Base-by-base conservation (phyloP, 2,329 filamentous ascomycete genomes). In the Aspergillus puulaauensis region DNA sequence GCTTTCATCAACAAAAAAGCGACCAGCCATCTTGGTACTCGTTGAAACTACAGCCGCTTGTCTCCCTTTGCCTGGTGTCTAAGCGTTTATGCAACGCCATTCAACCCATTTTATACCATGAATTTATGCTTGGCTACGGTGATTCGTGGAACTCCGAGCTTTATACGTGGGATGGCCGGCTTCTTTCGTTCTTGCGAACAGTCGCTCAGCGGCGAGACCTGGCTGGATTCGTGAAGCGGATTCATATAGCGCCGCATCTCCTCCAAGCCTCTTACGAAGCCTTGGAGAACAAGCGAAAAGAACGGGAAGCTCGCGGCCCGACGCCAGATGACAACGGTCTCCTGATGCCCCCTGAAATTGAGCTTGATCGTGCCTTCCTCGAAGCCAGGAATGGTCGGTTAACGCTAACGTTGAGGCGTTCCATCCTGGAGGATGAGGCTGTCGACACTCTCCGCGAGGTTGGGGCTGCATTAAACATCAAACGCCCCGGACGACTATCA, bases 111-210 rank as follows among this genome's bases (percentile, higher is more conserved):
- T 58, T 68, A 6, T 62, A 67, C 52, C 62, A 63, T 37, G 62
- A 64, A 33, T 69, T 69, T 24, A 54, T 63, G 52, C 64, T 60
- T 21, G 65, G 64, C 8, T 68, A 65, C 21, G 64, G 63, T 46
- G 53, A 65, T 47, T 66, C 65, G 2, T 67, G 64, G 61, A 41
- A 33, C 11, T 67, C 64, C 21, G 31, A 24, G 3, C 7, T 52
- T 2, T 68, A 62, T 48, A 59, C 56, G 3, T 68, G 61, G 64
- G 53, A 59, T 17, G 41, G 61, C 33, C 60, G 66, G 31, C 64
- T 67, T 7, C 56, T 51, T 31, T 54, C 46, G 3, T 69, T 69
- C 44, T 50, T 69, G 35, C 61, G 58, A 24, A 67, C 64, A 15
- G 55, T 67, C n/a, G 53, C 57, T 6, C 33, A 27, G 31, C 58